phyloP scores from a whole-genome alignment of 176 grass and related monocot species.

The Avena atlantica region DNA sequence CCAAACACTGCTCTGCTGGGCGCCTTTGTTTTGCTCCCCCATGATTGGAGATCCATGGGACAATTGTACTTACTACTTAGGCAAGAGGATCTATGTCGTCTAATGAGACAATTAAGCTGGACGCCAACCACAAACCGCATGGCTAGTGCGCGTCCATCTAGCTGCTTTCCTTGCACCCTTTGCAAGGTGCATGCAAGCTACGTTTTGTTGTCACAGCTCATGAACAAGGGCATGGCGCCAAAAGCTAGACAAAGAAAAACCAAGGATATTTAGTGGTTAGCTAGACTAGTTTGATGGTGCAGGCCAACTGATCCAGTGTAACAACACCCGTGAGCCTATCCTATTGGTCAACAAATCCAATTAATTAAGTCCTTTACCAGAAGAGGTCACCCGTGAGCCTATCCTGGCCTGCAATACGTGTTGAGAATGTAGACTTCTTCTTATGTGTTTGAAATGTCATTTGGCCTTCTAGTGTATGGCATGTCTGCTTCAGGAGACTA shows the following conservation, averaged over 20 bases:
- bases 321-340: no score
- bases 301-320: slow-evolving; percentile 25
- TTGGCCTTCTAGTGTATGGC: slow-evolving; percentile 41
- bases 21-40: slow-evolving; percentile 23
- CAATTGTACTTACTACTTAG: slow-evolving; percentile 50
- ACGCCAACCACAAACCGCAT: slow-evolving; percentile 39
- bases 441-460: slow-evolving; percentile 17
- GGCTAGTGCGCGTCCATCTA: slow-evolving; percentile 31
- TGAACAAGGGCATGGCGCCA: slow-evolving; percentile 30
- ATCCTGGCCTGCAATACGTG: slow-evolving; percentile 27
- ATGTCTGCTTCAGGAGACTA: neutral
- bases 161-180: slow-evolving; percentile 29
- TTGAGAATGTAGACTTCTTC: neutral
- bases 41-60: slow-evolving; percentile 46
- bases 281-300: neutral
- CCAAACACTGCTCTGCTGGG: slow-evolving; percentile 35
- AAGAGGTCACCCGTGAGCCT: neutral
- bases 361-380: slow-evolving; percentile 11
- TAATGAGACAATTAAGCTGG: slow-evolving; percentile 64
- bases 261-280: neutral
- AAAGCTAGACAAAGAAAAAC: neutral
- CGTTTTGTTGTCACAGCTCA: slow-evolving; percentile 18
- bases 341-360: slow-evolving; percentile 14
- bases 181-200: slow-evolving; percentile 15
- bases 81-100: slow-evolving; percentile 67